Evolutionary conservation across 2,329 filamentous ascomycete genomes (phyloP).

Genomic region (Exophiala viscosa): DNA sequence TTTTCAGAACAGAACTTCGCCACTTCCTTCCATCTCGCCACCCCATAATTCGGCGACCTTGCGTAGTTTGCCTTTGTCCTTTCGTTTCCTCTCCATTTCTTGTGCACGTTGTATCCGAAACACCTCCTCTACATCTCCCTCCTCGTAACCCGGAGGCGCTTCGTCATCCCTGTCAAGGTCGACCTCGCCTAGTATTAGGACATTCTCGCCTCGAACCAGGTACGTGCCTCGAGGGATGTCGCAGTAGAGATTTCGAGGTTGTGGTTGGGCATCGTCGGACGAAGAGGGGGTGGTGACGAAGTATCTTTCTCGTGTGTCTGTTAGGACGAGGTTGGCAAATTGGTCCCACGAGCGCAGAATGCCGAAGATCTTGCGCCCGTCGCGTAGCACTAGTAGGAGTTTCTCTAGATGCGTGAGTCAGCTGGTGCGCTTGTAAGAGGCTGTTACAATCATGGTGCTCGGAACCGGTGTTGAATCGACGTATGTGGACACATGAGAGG

Average conservation of each 20-base stretch:
- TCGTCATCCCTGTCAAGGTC: conserved; percentile 96
- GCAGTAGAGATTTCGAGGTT: conserved; percentile 64
- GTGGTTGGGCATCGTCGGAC: neutral
- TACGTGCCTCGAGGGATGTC: conserved; percentile 85
- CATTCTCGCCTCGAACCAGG: conserved; percentile 92
- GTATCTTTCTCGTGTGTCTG: conserved; percentile 85
- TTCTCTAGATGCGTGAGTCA: conserved; percentile 65
- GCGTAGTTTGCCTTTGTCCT: conserved; percentile 68
- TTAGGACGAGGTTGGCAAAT: conserved; percentile 92
- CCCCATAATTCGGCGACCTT: conserved; percentile 68
- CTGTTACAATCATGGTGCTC: neutral
- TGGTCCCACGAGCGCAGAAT: conserved; percentile 96
- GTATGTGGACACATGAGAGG: neutral
- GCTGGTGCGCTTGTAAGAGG: neutral
- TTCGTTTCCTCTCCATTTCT: conserved; percentile 64
- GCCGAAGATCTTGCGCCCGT: conserved; percentile 90
- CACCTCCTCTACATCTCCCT: conserved; percentile 66
- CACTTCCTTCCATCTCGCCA: conserved; percentile 81
- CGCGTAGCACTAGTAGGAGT: conserved; percentile 82
- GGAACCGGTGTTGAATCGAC: neutral
- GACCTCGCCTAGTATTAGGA: conserved; percentile 91
- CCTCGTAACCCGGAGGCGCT: conserved; percentile 64
- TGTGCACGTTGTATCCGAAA: conserved; percentile 69
- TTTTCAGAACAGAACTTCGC: conserved; percentile 65
- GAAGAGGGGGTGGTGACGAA: conserved; percentile 48